phyloP scores from a whole-genome alignment of 371 early-diverging fungal genomes.

The Syncephalis fuscata region DNA sequence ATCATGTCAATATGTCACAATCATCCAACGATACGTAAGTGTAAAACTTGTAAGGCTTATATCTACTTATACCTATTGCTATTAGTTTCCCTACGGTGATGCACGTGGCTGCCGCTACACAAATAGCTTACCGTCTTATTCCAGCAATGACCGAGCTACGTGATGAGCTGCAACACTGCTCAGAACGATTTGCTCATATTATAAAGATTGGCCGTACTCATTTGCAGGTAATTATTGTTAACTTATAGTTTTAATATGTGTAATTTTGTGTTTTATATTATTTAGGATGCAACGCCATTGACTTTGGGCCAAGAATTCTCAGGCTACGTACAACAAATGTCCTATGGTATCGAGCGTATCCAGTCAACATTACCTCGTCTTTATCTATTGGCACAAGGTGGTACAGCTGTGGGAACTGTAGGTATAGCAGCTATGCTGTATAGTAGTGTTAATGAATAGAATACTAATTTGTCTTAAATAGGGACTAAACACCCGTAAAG shows the following conservation, averaged over 20 bases:
- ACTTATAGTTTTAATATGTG: neutral
- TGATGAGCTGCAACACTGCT: conserved; percentile 52
- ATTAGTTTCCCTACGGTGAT: conserved; percentile 94
- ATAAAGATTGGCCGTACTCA: conserved; percentile 96
- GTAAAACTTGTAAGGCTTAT: too few species aligned
- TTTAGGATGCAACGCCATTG: conserved; percentile 88
- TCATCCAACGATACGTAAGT: conserved; percentile 85
- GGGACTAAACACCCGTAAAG: conserved; percentile 79
- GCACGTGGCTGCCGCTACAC: conserved; percentile 83
- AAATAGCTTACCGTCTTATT: conserved; percentile 57
- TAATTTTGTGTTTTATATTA: neutral
- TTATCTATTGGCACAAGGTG: conserved; percentile 84
- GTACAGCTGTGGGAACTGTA: conserved; percentile 88
- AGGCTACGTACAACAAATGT: conserved; percentile 81
- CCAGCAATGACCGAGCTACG: conserved; percentile 64
- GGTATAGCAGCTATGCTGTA: too few species aligned
- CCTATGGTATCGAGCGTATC: conserved; percentile 70
- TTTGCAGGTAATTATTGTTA: conserved; percentile 21
- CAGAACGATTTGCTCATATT: conserved; percentile 61
- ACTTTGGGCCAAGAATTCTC: conserved; percentile 96
- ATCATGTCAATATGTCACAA: conserved; percentile 93
- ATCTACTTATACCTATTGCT: too few species aligned
- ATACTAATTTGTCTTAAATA: too few species aligned
- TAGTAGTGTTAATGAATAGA: too few species aligned
- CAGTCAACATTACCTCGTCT: conserved; percentile 61